phyloP scores from a whole-genome alignment of 1,284 basidiomycete species.

The Ustanciosporium gigantosporum region DNA sequence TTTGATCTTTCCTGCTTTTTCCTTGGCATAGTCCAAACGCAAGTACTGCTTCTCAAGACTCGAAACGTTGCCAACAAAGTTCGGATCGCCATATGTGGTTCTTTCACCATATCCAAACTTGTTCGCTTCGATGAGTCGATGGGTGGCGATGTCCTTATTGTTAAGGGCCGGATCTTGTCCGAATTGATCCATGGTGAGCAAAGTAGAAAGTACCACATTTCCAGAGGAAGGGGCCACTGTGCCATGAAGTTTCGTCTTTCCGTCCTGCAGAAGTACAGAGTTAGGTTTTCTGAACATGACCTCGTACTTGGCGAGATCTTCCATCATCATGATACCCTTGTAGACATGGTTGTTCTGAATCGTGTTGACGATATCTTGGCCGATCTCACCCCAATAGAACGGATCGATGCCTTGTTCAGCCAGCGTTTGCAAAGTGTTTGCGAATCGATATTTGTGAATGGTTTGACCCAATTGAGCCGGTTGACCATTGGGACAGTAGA shows the following conservation, averaged over 20 bases:
- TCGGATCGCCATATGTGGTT: slow-evolving; percentile 62
- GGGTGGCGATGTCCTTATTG: slow-evolving; percentile 53
- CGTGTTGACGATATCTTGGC: slow-evolving; percentile 41
- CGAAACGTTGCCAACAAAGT: slow-evolving; percentile 62
- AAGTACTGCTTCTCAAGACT: slow-evolving; percentile 59
- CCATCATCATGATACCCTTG: slow-evolving; percentile 51
- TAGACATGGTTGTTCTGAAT: slow-evolving; percentile 45
- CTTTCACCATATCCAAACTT: slow-evolving; percentile 63
- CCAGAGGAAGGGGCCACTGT: slow-evolving; percentile 59
- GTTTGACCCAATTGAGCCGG: slow-evolving; percentile 47
- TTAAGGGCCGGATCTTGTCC: slow-evolving; percentile 18
- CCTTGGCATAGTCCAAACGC: slow-evolving; percentile 42
- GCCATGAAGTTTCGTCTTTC: slow-evolving; percentile 41
- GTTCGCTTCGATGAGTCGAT: slow-evolving; percentile 62
- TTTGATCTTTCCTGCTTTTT: slow-evolving; percentile 56
- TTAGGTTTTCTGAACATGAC: slow-evolving; percentile 27
- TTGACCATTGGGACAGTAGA: slow-evolving; percentile 53
- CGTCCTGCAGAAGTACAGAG: slow-evolving; percentile 39
- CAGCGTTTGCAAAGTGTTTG: slow-evolving; percentile 44
- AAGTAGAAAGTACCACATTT: slow-evolving; percentile 54
- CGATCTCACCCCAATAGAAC: slow-evolving; percentile 53
- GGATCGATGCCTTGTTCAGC: slow-evolving; percentile 39
- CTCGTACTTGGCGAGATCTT: slow-evolving; percentile 48
- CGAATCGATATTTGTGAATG: slow-evolving; percentile 36
- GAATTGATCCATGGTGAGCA: slow-evolving; percentile 55